A percentile compares a stretch with the other conserved stretches of the same genome.
Evolutionary conservation across 371 early-diverging fungal genomes (phyloP).

Genomic region (Capniomyces stellatus): DNA sequence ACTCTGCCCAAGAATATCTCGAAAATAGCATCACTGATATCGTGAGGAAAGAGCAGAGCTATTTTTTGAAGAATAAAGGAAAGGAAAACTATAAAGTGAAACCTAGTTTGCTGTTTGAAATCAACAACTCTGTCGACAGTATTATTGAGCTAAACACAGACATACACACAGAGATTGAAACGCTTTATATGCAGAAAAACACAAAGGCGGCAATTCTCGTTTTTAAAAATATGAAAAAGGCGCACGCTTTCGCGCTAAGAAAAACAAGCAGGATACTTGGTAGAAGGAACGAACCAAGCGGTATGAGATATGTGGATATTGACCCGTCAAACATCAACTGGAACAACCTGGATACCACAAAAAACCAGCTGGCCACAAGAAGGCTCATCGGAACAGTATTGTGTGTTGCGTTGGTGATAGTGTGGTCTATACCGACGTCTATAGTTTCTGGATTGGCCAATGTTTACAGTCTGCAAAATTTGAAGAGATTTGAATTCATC

Average conservation of each 20-base stretch:
- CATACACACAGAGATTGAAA: constrained; percentile 19
- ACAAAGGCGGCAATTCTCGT: constrained; percentile 56
- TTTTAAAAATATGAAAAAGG: constrained; percentile 55
- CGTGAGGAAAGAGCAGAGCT: background rate
- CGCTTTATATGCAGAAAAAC: constrained; percentile 3
- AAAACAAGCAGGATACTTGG: constrained; percentile 41
- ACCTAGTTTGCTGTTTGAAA: constrained; percentile 38
- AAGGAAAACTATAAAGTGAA: background rate
- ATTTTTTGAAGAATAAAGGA: background rate
- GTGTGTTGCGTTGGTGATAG: constrained; percentile 36
- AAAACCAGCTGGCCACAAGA: constrained; percentile 35
- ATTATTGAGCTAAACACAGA: constrained; percentile 34
- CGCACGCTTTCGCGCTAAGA: constrained; percentile 62
- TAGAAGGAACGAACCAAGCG: constrained; percentile 7
- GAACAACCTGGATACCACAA: constrained; percentile 50
- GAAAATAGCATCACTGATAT: background rate
- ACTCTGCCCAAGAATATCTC: background rate
- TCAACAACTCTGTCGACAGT: constrained; percentile 32
- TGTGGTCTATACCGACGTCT: constrained; percentile 51
- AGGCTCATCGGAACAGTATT: constrained; percentile 27
- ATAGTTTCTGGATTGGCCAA: constrained; percentile 43
- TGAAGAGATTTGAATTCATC: constrained; percentile 27
- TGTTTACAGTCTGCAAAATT: constrained; percentile 30
- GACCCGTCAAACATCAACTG: constrained; percentile 63
- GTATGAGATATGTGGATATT: constrained; percentile 35